Conservation (phyloP, 169 alveolate species). For the Eimeria brunetti region DNA sequence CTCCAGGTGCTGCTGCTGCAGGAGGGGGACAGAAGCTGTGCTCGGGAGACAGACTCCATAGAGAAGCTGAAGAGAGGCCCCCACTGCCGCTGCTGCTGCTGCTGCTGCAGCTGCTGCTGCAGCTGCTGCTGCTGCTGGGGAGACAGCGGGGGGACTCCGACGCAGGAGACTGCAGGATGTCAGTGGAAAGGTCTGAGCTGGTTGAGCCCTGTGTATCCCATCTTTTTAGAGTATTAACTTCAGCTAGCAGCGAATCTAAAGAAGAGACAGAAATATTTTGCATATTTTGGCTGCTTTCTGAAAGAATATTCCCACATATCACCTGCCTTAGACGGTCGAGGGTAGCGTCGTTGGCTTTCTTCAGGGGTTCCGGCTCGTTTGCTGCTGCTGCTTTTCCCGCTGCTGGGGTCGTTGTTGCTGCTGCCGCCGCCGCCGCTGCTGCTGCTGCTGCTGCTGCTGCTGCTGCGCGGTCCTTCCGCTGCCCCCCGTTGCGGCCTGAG, state of each 20-base stretch:
- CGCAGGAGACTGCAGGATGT: slow-evolving; percentile 5
- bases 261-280: not conserved
- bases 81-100: too few relatives aligned
- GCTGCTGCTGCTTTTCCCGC: not conserved
- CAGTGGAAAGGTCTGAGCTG: slow-evolving; percentile 47
- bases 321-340: slow-evolving; percentile 28
- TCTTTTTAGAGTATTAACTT: slow-evolving; percentile 9
- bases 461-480: slow-evolving; percentile 19
- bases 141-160: slow-evolving; percentile 27
- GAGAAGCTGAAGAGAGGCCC: not conserved
- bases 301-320: not conserved
- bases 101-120: too few relatives aligned
- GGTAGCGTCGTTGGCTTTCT: not conserved
- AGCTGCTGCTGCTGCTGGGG: slow-evolving; percentile 5
- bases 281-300: not conserved
- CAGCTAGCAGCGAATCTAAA: not conserved
- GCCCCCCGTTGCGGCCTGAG: slow-evolving; percentile 2
- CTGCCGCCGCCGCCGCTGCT: not conserved
- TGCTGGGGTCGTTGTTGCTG: not conserved
- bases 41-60: slow-evolving; percentile 46
- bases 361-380: not conserved
- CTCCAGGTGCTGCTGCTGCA: not conserved
- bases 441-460: slow-evolving; percentile 17
- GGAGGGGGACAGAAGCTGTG: slow-evolving; percentile 11
- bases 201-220: slow-evolving; percentile 44